phyloP scores from a whole-genome alignment of 106 monocot species.

The Dendrobium nobile region DNA sequence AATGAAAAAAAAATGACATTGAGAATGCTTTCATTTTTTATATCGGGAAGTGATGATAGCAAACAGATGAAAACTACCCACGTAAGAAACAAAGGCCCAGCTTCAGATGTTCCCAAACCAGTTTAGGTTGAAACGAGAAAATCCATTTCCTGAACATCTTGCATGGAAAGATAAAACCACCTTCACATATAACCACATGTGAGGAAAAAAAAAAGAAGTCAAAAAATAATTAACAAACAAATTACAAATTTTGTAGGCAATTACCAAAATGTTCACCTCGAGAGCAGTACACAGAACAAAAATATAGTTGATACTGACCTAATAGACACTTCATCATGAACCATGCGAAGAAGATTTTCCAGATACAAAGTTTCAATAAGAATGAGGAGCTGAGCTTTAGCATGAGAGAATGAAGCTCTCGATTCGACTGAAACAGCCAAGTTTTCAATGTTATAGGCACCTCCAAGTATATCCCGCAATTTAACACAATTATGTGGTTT shows the following conservation, averaged over 20 bases:
- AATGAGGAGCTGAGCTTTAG: constrained; percentile 72
- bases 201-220: not conserved
- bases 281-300: constrained; percentile 6
- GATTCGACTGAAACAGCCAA: constrained; percentile 67
- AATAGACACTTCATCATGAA: constrained; percentile 77
- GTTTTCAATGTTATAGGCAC: constrained; percentile 49
- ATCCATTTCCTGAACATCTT: constrained; percentile 83
- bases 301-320: constrained; percentile 33
- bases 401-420: constrained; percentile 43
- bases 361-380: constrained; percentile 86
- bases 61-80: constrained; percentile 86
- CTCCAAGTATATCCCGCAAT: constrained; percentile 51
- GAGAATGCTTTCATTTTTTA: constrained; percentile 24
- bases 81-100: constrained; percentile 74
- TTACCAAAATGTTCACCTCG: constrained; percentile 1
- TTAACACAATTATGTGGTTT: not conserved
- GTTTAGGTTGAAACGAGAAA: constrained; percentile 56
- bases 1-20: constrained; percentile 19
- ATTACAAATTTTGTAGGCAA: not conserved
- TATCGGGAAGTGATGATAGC: constrained; percentile 61
- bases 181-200: constrained; percentile 28
- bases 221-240: not conserved
- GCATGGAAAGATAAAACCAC: constrained; percentile 37
- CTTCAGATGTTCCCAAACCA: constrained; percentile 33
- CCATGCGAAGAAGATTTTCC: constrained; percentile 71